Evolutionary conservation across 1,139 yeast genomes (phyloP).

Genomic region (Meyerozyma sp.): DNA sequence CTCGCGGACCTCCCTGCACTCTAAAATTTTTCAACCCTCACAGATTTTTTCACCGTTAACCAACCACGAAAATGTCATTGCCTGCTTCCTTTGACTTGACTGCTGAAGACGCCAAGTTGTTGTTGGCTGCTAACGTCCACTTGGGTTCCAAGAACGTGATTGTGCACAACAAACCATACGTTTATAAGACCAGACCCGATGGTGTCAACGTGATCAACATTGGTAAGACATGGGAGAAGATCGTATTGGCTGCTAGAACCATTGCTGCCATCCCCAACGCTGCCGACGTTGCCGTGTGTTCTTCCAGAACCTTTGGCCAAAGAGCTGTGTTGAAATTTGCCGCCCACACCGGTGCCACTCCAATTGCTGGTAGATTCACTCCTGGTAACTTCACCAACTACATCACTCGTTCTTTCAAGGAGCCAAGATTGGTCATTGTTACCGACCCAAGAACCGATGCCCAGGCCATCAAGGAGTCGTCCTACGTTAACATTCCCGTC

Average conservation of each 20-base stretch:
- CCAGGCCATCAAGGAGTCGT: conserved; percentile 99
- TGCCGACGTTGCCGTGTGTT: conserved; percentile 96
- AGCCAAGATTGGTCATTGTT: conserved; percentile 98
- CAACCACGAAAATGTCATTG: conserved; percentile 53
- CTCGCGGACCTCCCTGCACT: conserved; percentile 7
- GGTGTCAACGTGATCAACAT: conserved; percentile 98
- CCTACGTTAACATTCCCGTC: conserved; percentile 99
- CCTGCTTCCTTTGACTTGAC: conserved; percentile 90
- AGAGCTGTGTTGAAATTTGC: conserved; percentile 99
- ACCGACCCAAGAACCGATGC: conserved; percentile 99
- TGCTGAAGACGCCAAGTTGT: conserved; percentile 99
- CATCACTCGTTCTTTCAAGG: conserved; percentile 99
- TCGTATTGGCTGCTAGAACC: conserved; percentile 99
- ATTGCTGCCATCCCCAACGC: conserved; percentile 99
- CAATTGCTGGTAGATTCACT: conserved; percentile 99
- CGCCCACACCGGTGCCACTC: conserved; percentile 99
- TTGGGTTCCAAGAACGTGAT: conserved; percentile 99
- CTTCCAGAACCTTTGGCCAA: conserved; percentile 99
- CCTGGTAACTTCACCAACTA: conserved; percentile 99
- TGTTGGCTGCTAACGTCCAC: conserved; percentile 99
- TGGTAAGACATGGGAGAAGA: conserved; percentile 99
- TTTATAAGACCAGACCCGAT: conserved; percentile 98
- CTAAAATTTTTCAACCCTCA: conserved; percentile 9
- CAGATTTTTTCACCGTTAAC: conserved; percentile 8
- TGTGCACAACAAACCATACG: conserved; percentile 99